Percentiles rank a stretch among this genome's conserved stretches.
These are phyloP conservation scores for Atkinsonella hypoxylon DNA, from an alignment of 2,329 filamentous ascomycete genomes.

Conservation along the genomic window DNA sequence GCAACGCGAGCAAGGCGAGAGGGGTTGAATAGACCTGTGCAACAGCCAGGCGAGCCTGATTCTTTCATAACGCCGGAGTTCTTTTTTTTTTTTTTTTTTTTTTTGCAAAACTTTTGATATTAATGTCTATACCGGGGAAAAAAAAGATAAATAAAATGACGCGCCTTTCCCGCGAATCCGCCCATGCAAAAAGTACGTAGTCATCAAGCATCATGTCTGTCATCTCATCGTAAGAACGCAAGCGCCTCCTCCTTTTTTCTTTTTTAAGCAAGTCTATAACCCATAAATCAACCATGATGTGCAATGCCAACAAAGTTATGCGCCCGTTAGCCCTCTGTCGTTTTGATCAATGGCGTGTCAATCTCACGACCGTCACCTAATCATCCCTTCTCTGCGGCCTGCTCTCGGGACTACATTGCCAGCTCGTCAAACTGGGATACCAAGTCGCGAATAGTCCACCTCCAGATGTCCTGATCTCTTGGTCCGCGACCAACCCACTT, in stretches of 20 bases:
- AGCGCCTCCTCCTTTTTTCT: not conserved
- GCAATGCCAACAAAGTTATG: too few relatives aligned
- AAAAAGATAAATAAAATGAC: not conserved
- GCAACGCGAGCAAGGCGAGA: slow-evolving; percentile 24
- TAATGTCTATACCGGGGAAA: not conserved
- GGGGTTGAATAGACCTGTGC: not conserved
- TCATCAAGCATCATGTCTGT: slow-evolving; percentile 8
- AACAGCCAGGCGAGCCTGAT: not conserved
- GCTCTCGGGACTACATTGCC: not conserved
- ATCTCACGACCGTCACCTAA: too few relatives aligned
- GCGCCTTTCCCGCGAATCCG: not conserved
- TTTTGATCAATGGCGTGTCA: not conserved
- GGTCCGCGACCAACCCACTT: slow-evolving; percentile 61
- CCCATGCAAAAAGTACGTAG: not conserved
- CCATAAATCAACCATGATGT: not conserved
- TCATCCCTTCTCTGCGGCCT: too few relatives aligned
- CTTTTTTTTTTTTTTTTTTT: too few relatives aligned
- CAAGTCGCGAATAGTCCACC: slow-evolving; percentile 63
- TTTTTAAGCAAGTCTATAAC: not conserved
- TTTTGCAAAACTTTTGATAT: not conserved
- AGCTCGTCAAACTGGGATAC: slow-evolving; percentile 31
- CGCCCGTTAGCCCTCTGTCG: not conserved
- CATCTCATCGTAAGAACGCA: slow-evolving; percentile 4
- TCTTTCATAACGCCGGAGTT: not conserved
- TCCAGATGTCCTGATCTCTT: slow-evolving; percentile 52